These are phyloP conservation scores for Penstemon newberryi DNA, from an alignment of 257 asterid genomes.

Conservation along the genomic window DNA sequence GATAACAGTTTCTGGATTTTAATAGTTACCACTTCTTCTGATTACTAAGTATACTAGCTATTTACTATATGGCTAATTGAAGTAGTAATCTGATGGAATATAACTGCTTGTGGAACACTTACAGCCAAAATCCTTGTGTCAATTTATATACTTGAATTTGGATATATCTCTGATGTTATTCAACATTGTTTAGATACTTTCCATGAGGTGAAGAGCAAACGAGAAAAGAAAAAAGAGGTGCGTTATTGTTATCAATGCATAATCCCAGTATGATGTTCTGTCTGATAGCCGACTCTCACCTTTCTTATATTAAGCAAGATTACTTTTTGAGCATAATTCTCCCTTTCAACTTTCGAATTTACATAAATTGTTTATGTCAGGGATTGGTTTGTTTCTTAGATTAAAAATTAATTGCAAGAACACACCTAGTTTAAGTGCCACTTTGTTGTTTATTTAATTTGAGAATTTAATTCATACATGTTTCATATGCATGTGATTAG, in stretches of 20 bases:
- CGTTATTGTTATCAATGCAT: constrained; percentile 7
- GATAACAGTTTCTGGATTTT: constrained; percentile 4
- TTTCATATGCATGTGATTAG: constrained; percentile 10
- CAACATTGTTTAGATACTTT: constrained; percentile 58
- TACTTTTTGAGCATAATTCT: neutral
- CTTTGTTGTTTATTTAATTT: neutral
- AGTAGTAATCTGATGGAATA: constrained; percentile 15
- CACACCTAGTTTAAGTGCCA: too few species aligned
- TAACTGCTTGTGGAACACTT: constrained; percentile 4
- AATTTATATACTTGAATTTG: constrained; percentile 22
- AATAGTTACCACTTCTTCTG: constrained; percentile 1
- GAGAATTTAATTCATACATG: neutral
- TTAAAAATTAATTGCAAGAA: neutral
- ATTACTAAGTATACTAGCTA: neutral
- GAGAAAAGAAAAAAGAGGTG: constrained; percentile 71
- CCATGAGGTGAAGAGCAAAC: constrained; percentile 68
- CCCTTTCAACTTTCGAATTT: neutral
- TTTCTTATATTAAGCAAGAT: neutral
- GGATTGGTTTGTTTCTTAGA: neutral
- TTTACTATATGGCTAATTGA: constrained; percentile 1
- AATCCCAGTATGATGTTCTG: neutral
- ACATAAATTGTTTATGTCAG: neutral
- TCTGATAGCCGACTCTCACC: constrained; percentile 9
- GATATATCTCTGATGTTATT: constrained; percentile 32
- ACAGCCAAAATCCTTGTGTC: constrained; percentile 16